Percentiles rank a stretch among this genome's conserved stretches.
Conservation (phyloP, 2,329 filamentous ascomycete species). For the Sporothrix euskadiensis region DNA sequence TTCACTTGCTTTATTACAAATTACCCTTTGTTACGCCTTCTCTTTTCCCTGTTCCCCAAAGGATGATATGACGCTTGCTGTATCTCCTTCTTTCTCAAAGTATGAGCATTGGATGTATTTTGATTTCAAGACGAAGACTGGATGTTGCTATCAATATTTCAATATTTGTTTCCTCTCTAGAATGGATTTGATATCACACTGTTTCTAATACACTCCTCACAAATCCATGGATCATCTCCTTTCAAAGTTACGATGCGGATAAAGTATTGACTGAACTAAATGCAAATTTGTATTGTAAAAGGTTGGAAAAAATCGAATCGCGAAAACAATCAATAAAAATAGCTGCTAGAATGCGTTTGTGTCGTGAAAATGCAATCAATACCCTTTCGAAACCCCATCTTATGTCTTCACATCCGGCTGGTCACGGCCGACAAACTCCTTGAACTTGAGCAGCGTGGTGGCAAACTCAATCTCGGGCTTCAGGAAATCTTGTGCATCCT, state of each 20-base stretch:
- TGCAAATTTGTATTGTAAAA: background rate
- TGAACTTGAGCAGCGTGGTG: constrained; percentile 82
- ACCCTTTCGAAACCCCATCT: background rate
- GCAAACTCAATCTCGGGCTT: constrained; percentile 86
- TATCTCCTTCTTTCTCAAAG: background rate
- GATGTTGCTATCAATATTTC: background rate
- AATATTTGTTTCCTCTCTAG: background rate
- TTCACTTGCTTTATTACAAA: background rate
- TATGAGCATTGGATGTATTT: background rate
- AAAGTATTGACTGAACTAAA: background rate
- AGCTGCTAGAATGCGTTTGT: constrained; percentile 15
- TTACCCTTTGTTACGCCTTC: background rate
- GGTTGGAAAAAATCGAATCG: background rate
- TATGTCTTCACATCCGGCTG: constrained; percentile 97
- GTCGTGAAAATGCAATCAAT: background rate
- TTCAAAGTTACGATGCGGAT: background rate
- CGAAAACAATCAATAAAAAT: background rate
- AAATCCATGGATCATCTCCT: background rate
- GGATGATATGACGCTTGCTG: background rate
- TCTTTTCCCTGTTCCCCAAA: background rate
- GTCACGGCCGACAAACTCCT: constrained; percentile 88
- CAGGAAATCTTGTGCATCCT: constrained; percentile 91
- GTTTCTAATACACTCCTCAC: background rate
- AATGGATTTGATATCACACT: background rate
- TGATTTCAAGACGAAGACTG: background rate